A percentile compares a stretch with the other conserved stretches of the same genome.
phyloP scores from a whole-genome alignment of 2,329 filamentous ascomycete species.

The Hypoxylon sp. region DNA sequence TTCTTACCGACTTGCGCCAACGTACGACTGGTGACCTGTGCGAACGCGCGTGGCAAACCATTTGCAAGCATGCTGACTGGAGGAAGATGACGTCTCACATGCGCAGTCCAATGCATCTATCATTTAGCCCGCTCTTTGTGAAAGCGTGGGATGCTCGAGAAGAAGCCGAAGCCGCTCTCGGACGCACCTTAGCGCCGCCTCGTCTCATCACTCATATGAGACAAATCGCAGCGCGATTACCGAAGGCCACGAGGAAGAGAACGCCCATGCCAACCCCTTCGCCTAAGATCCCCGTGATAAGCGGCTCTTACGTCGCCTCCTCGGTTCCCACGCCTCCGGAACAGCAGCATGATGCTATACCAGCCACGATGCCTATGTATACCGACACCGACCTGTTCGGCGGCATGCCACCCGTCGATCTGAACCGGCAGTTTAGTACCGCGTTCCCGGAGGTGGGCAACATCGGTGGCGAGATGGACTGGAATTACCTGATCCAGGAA shows the following conservation, averaged over 20 bases:
- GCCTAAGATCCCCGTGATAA: conserved; percentile 40
- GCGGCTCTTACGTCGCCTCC: conserved; percentile 34
- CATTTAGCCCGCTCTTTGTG: conserved; percentile 65
- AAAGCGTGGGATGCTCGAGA: conserved; percentile 70
- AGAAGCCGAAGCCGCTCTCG: conserved; percentile 55
- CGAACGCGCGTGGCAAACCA: conserved; percentile 66
- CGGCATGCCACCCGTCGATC: conserved; percentile 37
- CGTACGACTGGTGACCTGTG: conserved; percentile 63
- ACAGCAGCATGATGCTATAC: conserved; percentile 27
- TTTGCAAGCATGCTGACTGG: conserved; percentile 63
- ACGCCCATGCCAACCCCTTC: conserved; percentile 44
- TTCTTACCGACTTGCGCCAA: conserved; percentile 63
- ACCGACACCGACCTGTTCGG: conserved; percentile 37
- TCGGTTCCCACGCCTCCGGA: conserved; percentile 28
- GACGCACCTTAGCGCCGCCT: conserved; percentile 54
- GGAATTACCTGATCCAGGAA: conserved; percentile 45
- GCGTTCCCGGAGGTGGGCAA: conserved; percentile 46
- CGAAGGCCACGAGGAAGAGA: conserved; percentile 48
- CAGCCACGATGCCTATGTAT: conserved; percentile 37
- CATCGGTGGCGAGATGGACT: conserved; percentile 48
- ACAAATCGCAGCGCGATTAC: conserved; percentile 49
- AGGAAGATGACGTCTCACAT: conserved; percentile 59
- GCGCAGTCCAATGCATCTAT: conserved; percentile 64
- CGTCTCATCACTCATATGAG: conserved; percentile 58
- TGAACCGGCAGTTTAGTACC: conserved; percentile 43